Base-by-base conservation (phyloP, 805 yeast species). In the Candida nonsorbophila region DNA sequence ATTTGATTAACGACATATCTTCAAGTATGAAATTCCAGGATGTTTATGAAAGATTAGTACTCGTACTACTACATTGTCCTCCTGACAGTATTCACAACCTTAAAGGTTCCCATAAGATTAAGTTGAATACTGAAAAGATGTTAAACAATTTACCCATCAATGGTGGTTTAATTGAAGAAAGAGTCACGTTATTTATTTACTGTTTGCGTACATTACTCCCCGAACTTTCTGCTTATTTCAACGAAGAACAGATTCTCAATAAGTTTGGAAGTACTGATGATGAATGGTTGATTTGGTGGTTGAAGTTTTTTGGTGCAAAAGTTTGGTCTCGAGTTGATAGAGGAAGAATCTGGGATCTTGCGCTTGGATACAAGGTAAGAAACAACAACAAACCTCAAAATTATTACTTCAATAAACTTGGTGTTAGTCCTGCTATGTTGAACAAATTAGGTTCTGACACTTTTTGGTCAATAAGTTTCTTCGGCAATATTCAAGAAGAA, bases 201-300 rank as follows among this genome's bases (percentile, higher is more conserved):
- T 67, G 74, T 44, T 64, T 82, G 44, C 69, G 80, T 37, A 74
- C 65, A 41, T 58, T 67, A 20, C 56, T 84, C 32, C 95, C 95
- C 2, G 95, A 84, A 45, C 54, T 88, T 22, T 79, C 84, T 28
- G 73, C 70, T 36, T 84, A 76, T 37, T 74, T 88, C 38, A 77
- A 77, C 21, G 94, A 85, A 45, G 97, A 88, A 44, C 87, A 82
- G 35, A 71, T 83, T 15, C 55, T 83, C 25, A 76, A 76, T 40
- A 69, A 74, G 22, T 66, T 64, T 32, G 69, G 71, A 3, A 45
- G 53, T 43, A 67, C 74, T 36, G 86, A 82, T 38, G 92, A 84
- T 42, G 87, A 80, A 48, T 88, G 97, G 97, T 63, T 87, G 15
- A 69, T 85, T 22, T 88, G 95, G 95, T 88, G 97, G 97, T 64